Evolutionary conservation across 352 stramenopile species (phyloP), one percentile per base, ranked within the genome.

Genomic region (Phytophthora rubi): DNA sequence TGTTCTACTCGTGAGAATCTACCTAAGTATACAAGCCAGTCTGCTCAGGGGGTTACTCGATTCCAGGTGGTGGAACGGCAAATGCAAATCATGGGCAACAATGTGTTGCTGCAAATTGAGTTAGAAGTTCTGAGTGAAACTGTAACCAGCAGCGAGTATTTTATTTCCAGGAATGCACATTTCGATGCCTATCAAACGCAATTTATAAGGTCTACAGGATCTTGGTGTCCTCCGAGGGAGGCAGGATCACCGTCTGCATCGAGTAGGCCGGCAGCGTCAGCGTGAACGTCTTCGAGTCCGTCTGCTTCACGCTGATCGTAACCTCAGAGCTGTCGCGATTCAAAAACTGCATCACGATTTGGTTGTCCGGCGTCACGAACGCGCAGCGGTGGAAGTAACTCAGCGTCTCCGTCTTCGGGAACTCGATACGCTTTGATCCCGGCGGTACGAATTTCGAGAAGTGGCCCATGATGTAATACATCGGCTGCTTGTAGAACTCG

Each of bases 401-500:
- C 16, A 86, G 47, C 18, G 53, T 65, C 30, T 76, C 73, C 10
- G 79, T 80, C 53, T 73, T 77, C 0, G 56, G 47, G 42, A 83
- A 53, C 35, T 76, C 61, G 2, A 91, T 70, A n/a, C 84, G 82
- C 48, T 76, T 68, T 2, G 82, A 85, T 2, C 66, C 71, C 0
- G 81, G 64, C 1, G 79, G 73, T 4, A 94, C 37, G 52, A 94
- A 94, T 64, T 91, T 90, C 52, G 80, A 80, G 23, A 94, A 78
- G 49, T 96, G 88, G 6, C 79, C 89, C 63, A 96, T 80, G 53
- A 86, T 75, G 60, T 94, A 96, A 74, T 86, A 96, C 73, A 91
- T 90, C 1, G 85, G 81, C 53, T 96, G 83, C 59, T 93, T 92
- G 71, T 93, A 93, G 68, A 97, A 90, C 65, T 93, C 80, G 0